A percentile compares a stretch with the other conserved stretches of the same genome.
Conservation (phyloP, 1,139 yeast species). For the Kluyveromyces sp. region DNA sequence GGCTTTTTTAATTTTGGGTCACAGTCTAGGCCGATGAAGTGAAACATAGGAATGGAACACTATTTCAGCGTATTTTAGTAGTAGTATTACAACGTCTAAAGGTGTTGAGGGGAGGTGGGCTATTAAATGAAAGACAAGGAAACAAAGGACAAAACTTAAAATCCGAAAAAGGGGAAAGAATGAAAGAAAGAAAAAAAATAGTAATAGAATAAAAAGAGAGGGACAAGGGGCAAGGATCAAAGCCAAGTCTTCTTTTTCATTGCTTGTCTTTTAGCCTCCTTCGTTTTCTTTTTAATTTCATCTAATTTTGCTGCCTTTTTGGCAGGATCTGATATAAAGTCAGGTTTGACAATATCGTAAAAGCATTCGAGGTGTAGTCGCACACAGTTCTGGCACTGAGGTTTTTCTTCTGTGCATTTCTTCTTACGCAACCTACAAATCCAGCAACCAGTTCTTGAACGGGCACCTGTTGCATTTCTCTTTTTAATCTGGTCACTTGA, state of each 20-base stretch:
- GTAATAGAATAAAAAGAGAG: too few species aligned
- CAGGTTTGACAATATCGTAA: conserved; percentile 41
- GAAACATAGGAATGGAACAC: too few species aligned
- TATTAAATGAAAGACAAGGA: too few species aligned
- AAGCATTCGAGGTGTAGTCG: conserved; percentile 47
- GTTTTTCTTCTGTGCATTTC: conserved; percentile 56
- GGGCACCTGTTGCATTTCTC: conserved; percentile 26
- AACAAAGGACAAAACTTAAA: too few species aligned
- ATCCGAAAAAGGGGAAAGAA: too few species aligned
- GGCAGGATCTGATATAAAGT: conserved; percentile 41
- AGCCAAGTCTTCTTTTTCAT: conserved; percentile 24
- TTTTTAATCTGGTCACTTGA: conserved; percentile 9
- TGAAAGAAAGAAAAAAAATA: too few species aligned
- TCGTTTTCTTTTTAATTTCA: conserved; percentile 38
- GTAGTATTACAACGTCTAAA: too few species aligned
- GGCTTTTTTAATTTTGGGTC: too few species aligned
- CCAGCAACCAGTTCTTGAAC: conserved; percentile 62
- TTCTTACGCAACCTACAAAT: conserved; percentile 60
- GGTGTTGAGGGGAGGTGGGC: too few species aligned
- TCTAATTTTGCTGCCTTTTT: conserved; percentile 39
- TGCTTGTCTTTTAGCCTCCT: conserved; percentile 29
- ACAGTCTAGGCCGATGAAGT: too few species aligned
- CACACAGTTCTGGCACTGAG: conserved; percentile 46
- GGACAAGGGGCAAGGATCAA: neutral
- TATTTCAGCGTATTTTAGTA: too few species aligned